These are phyloP conservation scores for Pythium biforme DNA, from an alignment of 352 stramenopile species.

Conservation along the genomic window DNA sequence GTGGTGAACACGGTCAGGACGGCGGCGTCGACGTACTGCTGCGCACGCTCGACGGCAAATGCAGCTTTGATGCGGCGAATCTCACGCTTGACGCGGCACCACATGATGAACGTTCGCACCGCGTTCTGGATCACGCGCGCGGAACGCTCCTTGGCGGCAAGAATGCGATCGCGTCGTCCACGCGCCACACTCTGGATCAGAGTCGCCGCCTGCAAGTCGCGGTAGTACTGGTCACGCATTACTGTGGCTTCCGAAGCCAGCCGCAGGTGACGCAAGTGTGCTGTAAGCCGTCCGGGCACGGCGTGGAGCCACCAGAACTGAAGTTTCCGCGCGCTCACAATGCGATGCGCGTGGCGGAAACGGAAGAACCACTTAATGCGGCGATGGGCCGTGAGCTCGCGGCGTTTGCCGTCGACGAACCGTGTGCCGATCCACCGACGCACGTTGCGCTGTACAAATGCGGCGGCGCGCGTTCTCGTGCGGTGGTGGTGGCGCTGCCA, in stretches of 20 bases:
- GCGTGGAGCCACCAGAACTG: conserved; percentile 78
- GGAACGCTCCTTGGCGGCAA: conserved; percentile 40
- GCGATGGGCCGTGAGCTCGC: conserved; percentile 48
- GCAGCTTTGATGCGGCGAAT: conserved; percentile 34
- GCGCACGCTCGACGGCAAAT: conserved; percentile 22
- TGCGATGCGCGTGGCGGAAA: conserved; percentile 42
- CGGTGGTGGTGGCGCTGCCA: conserved; percentile 34
- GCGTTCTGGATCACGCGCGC: conserved; percentile 46
- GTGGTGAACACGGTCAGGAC: conserved; percentile 25
- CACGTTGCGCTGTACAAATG: conserved; percentile 47
- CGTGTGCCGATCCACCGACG: conserved; percentile 36
- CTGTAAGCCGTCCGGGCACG: conserved; percentile 40
- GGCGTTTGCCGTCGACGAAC: conserved; percentile 32
- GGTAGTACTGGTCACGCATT: conserved; percentile 24
- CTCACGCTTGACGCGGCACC: conserved; percentile 39
- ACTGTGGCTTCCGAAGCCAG: conserved; percentile 9
- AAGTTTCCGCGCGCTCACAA: conserved; percentile 38
- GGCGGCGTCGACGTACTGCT: conserved; percentile 32
- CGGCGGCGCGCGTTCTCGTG: conserved; percentile 33
- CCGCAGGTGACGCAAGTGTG: conserved; percentile 41
- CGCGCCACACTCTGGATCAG: conserved; percentile 53
- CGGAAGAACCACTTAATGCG: conserved; percentile 84
- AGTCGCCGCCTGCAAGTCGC: conserved; percentile 36
- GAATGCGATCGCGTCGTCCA: conserved; percentile 38
- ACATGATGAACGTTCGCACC: conserved; percentile 38